Percentiles rank a stretch among this genome's conserved stretches.
Conservation (phyloP, 352 stramenopile species). For the Globisporangium irregulare region DNA sequence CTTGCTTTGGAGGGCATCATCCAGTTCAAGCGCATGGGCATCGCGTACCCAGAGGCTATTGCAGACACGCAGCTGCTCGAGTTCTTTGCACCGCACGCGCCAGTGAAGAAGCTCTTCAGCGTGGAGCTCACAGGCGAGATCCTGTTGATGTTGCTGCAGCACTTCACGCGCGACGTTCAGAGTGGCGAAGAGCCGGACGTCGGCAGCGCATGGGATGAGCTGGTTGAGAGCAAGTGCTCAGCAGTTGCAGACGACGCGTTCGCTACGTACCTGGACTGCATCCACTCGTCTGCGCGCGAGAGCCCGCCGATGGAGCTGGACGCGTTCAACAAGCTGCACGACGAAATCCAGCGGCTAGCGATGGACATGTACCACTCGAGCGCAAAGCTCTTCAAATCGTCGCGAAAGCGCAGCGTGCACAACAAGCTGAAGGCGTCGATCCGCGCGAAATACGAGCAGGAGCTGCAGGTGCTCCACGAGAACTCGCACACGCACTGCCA, state of each 20-base stretch:
- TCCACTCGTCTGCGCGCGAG: conserved; percentile 55
- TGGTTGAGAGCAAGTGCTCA: conserved; percentile 53
- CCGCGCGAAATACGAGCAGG: conserved; percentile 31
- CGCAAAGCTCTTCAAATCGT: conserved; percentile 30
- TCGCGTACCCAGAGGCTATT: conserved; percentile 17
- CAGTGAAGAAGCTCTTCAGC: conserved; percentile 66
- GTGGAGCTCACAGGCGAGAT: conserved; percentile 56
- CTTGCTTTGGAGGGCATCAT: conserved; percentile 28
- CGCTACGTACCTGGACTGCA: conserved; percentile 72
- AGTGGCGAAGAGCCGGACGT: conserved; percentile 46
- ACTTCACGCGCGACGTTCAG: conserved; percentile 25
- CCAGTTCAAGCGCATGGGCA: conserved; percentile 34
- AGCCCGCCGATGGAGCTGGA: conserved; percentile 58
- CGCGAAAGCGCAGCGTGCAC: conserved; percentile 43
- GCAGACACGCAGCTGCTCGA: conserved; percentile 5
- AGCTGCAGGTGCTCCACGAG: conserved; percentile 33
- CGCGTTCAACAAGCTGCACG: conserved; percentile 62
- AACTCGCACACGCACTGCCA: conserved; percentile 59
- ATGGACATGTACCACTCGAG: conserved; percentile 65
- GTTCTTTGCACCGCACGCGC: conserved; percentile 33
- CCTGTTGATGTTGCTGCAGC: conserved; percentile 39
- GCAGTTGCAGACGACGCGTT: conserved; percentile 56
- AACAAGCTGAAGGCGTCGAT: conserved; percentile 52
- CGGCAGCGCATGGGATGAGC: conserved; percentile 60
- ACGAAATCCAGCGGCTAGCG: conserved; percentile 65